Evolutionary conservation across 2,329 filamentous ascomycete species (phyloP), one percentile per base, ranked within the genome.

Genomic region (Periconia digitata): DNA sequence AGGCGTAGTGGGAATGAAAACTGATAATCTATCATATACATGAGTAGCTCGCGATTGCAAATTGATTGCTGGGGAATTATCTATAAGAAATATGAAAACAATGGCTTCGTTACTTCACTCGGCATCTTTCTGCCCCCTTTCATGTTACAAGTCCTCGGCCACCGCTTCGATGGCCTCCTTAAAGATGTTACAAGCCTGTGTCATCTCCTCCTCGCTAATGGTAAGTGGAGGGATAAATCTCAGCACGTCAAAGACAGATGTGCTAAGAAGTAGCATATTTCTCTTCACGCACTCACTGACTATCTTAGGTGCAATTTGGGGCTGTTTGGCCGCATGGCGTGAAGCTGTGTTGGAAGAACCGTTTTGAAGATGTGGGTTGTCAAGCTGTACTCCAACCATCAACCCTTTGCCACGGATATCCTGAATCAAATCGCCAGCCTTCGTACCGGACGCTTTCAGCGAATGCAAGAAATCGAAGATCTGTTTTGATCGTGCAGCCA

Each of bases 301-400:
- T 20, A 66, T 42, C 46, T 59, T 62, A 1, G 62, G 62, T 2
- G 56, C 61, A n/a, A 66, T 54, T 41, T 64, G 62, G 8, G 57
- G 51, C 42, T 54, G 56, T n/a, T 24, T 32, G 18, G 51, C 38
- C 40, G 54, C 53, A 5, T 59, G 37, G 21, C 37, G 37, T 12
- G 59, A 35, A 10, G 58, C 56, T 10, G 45, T 43, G 23, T 65
- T 65, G 8, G 56, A 55, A 5, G 62, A 64, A 6, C 55, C 53
- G 41, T 42, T 34, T 41, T 63, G 51, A 7, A 59, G 43, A 21
- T 44, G 42, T 2, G 55, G 36, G 40, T 63, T 61, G 13, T 49
- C 49, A 35, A 66, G 63, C 43, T 66, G 62, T 17, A 66, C 49
- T 17, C 61, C 62, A 20, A 66, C 58, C 62, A 66, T 66, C 32